Evolutionary conservation across 371 early-diverging fungal species (phyloP).

Genomic region (Mucor lusitanicus): DNA sequence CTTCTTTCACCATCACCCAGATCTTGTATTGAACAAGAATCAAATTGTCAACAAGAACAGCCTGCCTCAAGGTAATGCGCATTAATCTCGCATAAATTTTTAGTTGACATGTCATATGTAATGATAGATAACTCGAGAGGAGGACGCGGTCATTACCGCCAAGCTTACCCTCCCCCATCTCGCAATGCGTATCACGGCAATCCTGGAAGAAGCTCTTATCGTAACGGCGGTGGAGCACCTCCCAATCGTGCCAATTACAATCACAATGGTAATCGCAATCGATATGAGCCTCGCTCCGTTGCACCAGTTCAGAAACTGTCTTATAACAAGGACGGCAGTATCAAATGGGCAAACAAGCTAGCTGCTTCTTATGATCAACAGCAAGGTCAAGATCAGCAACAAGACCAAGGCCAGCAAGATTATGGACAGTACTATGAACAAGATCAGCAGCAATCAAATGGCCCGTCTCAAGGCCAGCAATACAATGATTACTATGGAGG

Average conservation of each 20-base stretch:
- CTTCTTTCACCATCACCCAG: constrained; percentile 19
- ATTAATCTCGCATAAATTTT: neutral
- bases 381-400: neutral
- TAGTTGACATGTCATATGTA: neutral
- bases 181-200: neutral
- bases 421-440: neutral
- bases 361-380: neutral
- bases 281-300: neutral
- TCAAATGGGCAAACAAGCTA: constrained; percentile 8
- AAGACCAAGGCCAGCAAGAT: neutral
- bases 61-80: neutral
- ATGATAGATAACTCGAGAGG: neutral
- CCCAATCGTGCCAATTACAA: neutral
- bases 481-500: neutral
- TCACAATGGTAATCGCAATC: neutral
- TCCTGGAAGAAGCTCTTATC: neutral
- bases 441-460: neutral
- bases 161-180: neutral
- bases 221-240: neutral
- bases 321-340: constrained; percentile 13
- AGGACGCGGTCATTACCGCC: neutral
- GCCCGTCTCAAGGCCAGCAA: neutral
- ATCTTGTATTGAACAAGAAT: neutral
- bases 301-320: neutral
- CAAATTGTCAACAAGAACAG: neutral